Conservation (phyloP, 768 basidiomycete species). For the Tremella fuciformis region DNA sequence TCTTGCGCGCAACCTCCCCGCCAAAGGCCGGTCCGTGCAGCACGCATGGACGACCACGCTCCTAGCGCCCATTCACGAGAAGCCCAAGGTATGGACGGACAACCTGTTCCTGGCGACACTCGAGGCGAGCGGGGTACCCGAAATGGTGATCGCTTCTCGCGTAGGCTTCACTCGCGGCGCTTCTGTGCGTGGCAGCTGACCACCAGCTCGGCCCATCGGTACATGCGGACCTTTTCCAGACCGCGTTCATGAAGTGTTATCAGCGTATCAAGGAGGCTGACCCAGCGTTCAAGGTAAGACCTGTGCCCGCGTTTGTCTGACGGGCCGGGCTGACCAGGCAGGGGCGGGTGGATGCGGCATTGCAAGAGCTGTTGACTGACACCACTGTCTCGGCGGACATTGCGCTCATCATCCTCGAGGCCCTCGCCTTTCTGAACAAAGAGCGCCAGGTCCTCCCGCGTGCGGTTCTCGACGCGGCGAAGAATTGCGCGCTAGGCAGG, state of each 20-base stretch:
- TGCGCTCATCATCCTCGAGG: slow-evolving; percentile 26
- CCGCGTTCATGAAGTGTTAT: slow-evolving; percentile 43
- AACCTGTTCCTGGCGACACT: slow-evolving; percentile 42
- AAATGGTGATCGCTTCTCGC: slow-evolving; percentile 34
- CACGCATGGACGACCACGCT: slow-evolving; percentile 39
- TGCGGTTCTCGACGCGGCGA: slow-evolving; percentile 31
- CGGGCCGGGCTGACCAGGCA: slow-evolving; percentile 3
- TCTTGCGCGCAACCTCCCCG: slow-evolving; percentile 30
- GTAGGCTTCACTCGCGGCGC: slow-evolving; percentile 17
- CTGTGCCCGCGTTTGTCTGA: not conserved
- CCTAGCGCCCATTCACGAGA: slow-evolving; percentile 29
- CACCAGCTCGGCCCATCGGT: slow-evolving; percentile 36
- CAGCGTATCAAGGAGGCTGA: slow-evolving; percentile 28
- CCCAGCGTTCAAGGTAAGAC: slow-evolving; percentile 28
- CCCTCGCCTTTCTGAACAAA: slow-evolving; percentile 41
- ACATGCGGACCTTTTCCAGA: slow-evolving; percentile 42
- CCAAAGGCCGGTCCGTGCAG: slow-evolving; percentile 23
- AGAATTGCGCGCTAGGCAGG: slow-evolving; percentile 27
- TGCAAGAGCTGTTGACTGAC: slow-evolving; percentile 25
- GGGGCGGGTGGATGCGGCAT: slow-evolving; percentile 25
- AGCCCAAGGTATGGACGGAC: slow-evolving; percentile 30
- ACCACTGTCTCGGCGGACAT: slow-evolving; percentile 24
- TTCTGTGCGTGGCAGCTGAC: slow-evolving; percentile 13
- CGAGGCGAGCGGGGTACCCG: slow-evolving; percentile 32
- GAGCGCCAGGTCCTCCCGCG: slow-evolving; percentile 22